phyloP scores from a whole-genome alignment of 169 alveolate species.

The Cardiosporidium cionae region DNA sequence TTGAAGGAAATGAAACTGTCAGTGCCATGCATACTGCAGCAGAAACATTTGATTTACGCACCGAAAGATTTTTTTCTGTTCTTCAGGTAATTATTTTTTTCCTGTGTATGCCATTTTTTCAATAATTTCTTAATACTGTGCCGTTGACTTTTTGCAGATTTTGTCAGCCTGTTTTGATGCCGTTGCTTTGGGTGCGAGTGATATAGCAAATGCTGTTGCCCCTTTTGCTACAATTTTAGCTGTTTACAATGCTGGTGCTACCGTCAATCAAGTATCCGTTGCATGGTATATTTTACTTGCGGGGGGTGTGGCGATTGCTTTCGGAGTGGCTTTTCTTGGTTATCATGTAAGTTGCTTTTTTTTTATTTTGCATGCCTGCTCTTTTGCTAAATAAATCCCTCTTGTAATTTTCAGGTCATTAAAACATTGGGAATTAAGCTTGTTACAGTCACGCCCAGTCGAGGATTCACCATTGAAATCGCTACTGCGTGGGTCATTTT shows the following conservation, averaged over 20 bases:
- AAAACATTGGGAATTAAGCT: neutral
- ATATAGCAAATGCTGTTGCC: constrained; percentile 68
- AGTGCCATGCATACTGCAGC: neutral
- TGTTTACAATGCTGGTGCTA: constrained; percentile 27
- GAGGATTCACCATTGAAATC: constrained; percentile 65
- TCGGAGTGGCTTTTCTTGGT: constrained; percentile 43
- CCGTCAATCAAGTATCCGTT: constrained; percentile 18
- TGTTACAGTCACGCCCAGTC: constrained; percentile 63
- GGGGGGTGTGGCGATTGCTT: constrained; percentile 62
- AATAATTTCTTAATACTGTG: too few species aligned
- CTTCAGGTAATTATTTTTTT: too few species aligned
- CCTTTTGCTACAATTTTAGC: constrained; percentile 51
- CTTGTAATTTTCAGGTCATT: neutral
- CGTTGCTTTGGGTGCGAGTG: constrained; percentile 66
- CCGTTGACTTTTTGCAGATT: too few species aligned
- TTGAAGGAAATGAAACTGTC: neutral
- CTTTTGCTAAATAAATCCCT: neutral
- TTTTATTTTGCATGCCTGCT: neutral
- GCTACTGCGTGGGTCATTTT: constrained; percentile 53
- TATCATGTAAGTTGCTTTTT: constrained; percentile 1
- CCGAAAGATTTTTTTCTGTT: constrained; percentile 2
- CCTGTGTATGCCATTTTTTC: too few species aligned
- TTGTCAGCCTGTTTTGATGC: constrained; percentile 56
- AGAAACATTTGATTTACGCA: constrained; percentile 30
- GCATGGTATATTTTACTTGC: constrained; percentile 55